Conservation (phyloP, 2,329 filamentous ascomycete genomes). For the Xylariaceae sp. region DNA sequence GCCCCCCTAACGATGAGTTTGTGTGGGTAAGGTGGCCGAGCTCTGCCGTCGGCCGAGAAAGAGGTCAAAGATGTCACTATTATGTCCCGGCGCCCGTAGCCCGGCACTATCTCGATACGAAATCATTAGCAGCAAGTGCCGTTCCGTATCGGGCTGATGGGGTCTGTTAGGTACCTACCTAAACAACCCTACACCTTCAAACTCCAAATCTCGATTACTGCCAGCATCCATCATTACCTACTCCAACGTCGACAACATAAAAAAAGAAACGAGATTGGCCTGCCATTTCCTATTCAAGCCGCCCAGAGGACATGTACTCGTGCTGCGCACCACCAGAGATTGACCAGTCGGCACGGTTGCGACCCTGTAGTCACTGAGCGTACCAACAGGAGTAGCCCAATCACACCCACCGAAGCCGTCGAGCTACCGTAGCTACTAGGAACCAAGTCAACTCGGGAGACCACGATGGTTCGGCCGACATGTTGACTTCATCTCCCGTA, state of each 20-base stretch:
- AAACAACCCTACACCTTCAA: neutral
- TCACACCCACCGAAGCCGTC: slow-evolving; percentile 11
- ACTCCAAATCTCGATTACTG: neutral
- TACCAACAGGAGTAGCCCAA: neutral
- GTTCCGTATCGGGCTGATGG: neutral
- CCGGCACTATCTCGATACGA: too few species aligned
- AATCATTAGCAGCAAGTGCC: too few species aligned
- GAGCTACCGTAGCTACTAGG: slow-evolving; percentile 6
- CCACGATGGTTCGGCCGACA: slow-evolving; percentile 50
- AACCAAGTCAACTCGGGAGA: slow-evolving; percentile 20
- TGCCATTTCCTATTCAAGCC: neutral
- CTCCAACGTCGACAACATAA: neutral
- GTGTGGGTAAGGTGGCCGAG: too few species aligned
- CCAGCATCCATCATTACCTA: neutral
- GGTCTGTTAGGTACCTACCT: neutral
- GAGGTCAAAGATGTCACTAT: too few species aligned
- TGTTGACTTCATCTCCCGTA: slow-evolving; percentile 57
- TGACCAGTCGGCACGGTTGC: slow-evolving; percentile 13
- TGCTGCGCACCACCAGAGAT: slow-evolving; percentile 12
- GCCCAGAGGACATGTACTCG: slow-evolving; percentile 14
- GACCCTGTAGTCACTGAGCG: slow-evolving; percentile 4
- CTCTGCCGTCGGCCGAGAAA: too few species aligned
- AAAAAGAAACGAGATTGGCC: neutral
- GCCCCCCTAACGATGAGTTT: too few species aligned
- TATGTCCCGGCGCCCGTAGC: too few species aligned